These are phyloP conservation scores for Tubosaeta sp. DNA, from an alignment of 768 basidiomycete genomes.

Conservation along the genomic window DNA sequence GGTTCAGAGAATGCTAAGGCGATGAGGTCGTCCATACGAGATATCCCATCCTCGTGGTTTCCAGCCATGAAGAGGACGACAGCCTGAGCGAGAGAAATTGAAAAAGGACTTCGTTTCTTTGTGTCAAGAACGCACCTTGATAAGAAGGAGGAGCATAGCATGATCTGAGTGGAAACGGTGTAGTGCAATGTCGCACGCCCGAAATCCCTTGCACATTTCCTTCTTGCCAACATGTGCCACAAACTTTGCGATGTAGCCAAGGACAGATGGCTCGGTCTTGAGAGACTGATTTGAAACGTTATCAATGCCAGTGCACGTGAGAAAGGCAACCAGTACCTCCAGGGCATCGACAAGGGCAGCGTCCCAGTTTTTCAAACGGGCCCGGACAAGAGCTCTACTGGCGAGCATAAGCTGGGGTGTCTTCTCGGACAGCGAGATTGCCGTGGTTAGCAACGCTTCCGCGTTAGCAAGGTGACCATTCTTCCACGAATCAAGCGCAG, in stretches of 20 bases:
- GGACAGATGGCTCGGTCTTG: neutral
- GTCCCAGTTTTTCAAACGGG: neutral
- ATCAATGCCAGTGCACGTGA: neutral
- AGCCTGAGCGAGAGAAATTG: neutral
- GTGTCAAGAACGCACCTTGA: neutral
- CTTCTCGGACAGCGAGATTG: neutral
- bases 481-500: neutral
- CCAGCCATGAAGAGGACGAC: conserved; percentile 5
- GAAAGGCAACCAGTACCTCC: neutral
- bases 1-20: neutral
- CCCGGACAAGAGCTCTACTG: conserved; percentile 1
- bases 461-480: neutral
- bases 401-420: neutral
- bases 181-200: neutral
- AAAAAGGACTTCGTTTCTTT: neutral
- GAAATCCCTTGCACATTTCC: neutral
- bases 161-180: neutral
- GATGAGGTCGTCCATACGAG: conserved; percentile 1
- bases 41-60: conserved; percentile 2
- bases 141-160: neutral
- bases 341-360: neutral
- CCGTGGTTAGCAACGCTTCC: neutral
- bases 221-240: neutral
- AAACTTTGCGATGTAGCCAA: neutral
- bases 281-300: neutral